Evolutionary conservation across 2,329 filamentous ascomycete genomes (phyloP), one percentile per base, ranked within the genome.

Genomic region (Fusarium verrucosum): DNA sequence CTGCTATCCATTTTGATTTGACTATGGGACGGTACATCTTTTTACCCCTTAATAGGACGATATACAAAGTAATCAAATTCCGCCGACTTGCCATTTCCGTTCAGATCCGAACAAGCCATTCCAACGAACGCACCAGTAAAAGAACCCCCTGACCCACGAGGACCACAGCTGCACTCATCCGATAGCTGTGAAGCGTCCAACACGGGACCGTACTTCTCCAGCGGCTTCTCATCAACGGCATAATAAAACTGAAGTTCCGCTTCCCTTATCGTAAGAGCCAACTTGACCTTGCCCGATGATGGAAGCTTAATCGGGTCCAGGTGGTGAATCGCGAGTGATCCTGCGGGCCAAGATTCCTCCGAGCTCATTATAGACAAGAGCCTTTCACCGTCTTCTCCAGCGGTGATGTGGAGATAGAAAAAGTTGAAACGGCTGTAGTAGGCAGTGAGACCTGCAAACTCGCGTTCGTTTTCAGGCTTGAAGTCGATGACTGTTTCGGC

Each of bases 371-470:
- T 80, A 10, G 86, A 78, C 10, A 89, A 76, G 72, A 88, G 85
- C 17, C 86, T 80, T 62, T 82, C 75, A 2, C 85, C 84, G 54
- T 85, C 81, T 2, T 80, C 75, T 64, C 84, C 74, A 0, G 85
- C 85, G 4, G 85, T 85, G 4, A 88, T 82, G 1, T 83, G 80
- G 11, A 88, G 77, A 66, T 88, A 88, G 76, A 87, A 88, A 74
- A 87, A 88, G 72, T 88, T 88, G 75, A 79, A 88, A 5, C 85
- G 83, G 68, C 82, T 85, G 74, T 88, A 88, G 72, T 88, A 88
- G 2, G 84, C 83, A 10, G 83, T 83, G n/a, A 89, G 75, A 0
- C 86, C 86, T 0, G 86, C 85, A 61, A 85, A 88, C 62, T 87
- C 80, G 14, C 85, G 79, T 75, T 87, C 85, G 67, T 88, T 85